These are phyloP conservation scores for Penicillium sclerotigenum DNA, from an alignment of 2,329 filamentous ascomycete genomes.

Conservation along the genomic window DNA sequence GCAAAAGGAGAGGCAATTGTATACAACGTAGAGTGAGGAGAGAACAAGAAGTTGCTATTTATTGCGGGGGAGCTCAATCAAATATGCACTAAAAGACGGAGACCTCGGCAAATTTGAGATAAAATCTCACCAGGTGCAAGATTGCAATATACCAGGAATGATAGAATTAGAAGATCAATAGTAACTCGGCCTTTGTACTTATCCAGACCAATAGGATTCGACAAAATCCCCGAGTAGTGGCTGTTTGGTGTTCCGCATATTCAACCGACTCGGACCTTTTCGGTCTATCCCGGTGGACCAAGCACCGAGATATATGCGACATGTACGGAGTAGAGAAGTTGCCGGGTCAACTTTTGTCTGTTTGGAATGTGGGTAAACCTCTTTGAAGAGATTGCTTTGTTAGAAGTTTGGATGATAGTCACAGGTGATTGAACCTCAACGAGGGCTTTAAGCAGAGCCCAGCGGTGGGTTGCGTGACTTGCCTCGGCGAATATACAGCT, in stretches of 20 bases:
- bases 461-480: too few relatives aligned
- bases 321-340: too few relatives aligned
- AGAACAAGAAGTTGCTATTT: slow-evolving; percentile 2
- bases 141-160: background rate
- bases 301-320: slow-evolving; percentile 2
- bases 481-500: too few relatives aligned
- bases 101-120: slow-evolving; percentile 24
- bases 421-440: too few relatives aligned
- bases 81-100: slow-evolving; percentile 22
- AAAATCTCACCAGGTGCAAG: slow-evolving; percentile 18
- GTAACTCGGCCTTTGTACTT: background rate
- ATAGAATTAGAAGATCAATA: background rate
- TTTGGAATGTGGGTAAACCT: too few relatives aligned
- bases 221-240: slow-evolving; percentile 8
- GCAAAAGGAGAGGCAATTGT: background rate
- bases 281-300: slow-evolving; percentile 10
- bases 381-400: too few relatives aligned
- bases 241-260: background rate
- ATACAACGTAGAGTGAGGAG: background rate
- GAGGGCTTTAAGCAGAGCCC: too few relatives aligned
- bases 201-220: slow-evolving; percentile 9
- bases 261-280: slow-evolving; percentile 19
- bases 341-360: background rate
- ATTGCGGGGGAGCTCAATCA: slow-evolving; percentile 25
- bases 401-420: too few relatives aligned